These are phyloP conservation scores for Aspergillus luchuensis DNA, from an alignment of 2,329 filamentous ascomycete species.

Conservation along the genomic window DNA sequence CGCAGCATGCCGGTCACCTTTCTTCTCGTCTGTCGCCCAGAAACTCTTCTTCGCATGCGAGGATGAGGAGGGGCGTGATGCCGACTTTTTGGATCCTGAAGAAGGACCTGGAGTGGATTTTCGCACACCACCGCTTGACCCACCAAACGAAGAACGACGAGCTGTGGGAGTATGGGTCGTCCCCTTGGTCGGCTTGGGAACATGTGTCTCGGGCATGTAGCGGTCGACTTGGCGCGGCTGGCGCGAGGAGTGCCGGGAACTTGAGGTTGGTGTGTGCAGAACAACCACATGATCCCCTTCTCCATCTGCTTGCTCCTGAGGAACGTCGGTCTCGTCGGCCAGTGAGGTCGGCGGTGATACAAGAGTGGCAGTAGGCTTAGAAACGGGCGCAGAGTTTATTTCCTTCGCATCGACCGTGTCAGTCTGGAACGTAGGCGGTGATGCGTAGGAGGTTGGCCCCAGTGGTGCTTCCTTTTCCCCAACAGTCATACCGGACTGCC, in stretches of 20 bases:
- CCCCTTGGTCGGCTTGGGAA: slow-evolving; percentile 29
- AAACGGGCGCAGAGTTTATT: slow-evolving; percentile 28
- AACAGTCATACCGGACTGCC: slow-evolving; percentile 18
- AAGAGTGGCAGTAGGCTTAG: slow-evolving; percentile 40
- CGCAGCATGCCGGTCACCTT: slow-evolving; percentile 27
- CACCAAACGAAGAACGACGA: slow-evolving; percentile 27
- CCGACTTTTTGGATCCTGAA: slow-evolving; percentile 34
- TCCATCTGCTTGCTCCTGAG: slow-evolving; percentile 35
- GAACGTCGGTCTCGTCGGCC: slow-evolving; percentile 43
- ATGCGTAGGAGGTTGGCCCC: slow-evolving; percentile 38
- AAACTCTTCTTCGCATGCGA: slow-evolving; percentile 38
- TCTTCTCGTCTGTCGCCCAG: slow-evolving; percentile 44
- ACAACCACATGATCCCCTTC: slow-evolving; percentile 32
- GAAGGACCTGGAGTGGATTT: slow-evolving; percentile 33
- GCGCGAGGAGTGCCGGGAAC: slow-evolving; percentile 48
- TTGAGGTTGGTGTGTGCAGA: slow-evolving; percentile 42
- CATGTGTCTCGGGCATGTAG: slow-evolving; percentile 39
- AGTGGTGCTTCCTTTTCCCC: slow-evolving; percentile 24
- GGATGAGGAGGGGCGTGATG: slow-evolving; percentile 42
- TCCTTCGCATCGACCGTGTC: slow-evolving; percentile 36
- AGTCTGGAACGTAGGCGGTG: slow-evolving; percentile 40
- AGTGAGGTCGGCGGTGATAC: slow-evolving; percentile 50
- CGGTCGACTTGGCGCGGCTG: slow-evolving; percentile 46
- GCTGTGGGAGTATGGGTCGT: slow-evolving; percentile 26
- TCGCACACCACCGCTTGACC: slow-evolving; percentile 21